Evolutionary conservation across 169 alveolate genomes (phyloP).

Genomic region (Plasmodium vinckei): DNA sequence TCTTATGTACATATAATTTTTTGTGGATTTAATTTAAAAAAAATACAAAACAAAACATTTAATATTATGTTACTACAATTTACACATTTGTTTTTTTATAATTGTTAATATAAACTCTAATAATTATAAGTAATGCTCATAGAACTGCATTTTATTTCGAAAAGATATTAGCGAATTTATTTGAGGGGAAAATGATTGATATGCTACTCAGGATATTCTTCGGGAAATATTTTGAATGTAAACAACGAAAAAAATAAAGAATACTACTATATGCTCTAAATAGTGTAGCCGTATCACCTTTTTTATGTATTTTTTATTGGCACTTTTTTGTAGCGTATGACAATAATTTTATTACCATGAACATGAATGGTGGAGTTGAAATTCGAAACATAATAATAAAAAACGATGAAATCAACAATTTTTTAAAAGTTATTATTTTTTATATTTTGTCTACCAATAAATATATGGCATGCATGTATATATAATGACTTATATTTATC

Average conservation of each 20-base stretch:
- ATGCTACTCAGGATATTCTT: slow-evolving; percentile 28
- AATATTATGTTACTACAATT: too few relatives aligned
- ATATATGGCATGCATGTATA: not conserved
- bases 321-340: slow-evolving; percentile 29
- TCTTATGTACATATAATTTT: too few relatives aligned
- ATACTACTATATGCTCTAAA: not conserved
- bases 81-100: too few relatives aligned
- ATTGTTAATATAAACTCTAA: too few relatives aligned
- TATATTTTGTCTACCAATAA: not conserved
- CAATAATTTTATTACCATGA: slow-evolving; percentile 51
- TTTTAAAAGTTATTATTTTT: slow-evolving; percentile 48
- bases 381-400: slow-evolving; percentile 58
- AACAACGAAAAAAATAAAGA: not conserved
- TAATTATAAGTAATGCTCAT: too few relatives aligned
- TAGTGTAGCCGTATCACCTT: not conserved
- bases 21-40: too few relatives aligned
- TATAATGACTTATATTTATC: too few relatives aligned
- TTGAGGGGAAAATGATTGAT: slow-evolving; percentile 32
- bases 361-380: slow-evolving; percentile 61
- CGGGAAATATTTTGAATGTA: slow-evolving; percentile 72
- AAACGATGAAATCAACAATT: slow-evolving; percentile 56
- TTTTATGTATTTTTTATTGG: not conserved
- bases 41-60: too few relatives aligned
- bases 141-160: too few relatives aligned
- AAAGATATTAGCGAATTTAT: too few relatives aligned